Conservation (phyloP, 371 early-diverging fungal genomes). For the Syncephalastrum sp. region DNA sequence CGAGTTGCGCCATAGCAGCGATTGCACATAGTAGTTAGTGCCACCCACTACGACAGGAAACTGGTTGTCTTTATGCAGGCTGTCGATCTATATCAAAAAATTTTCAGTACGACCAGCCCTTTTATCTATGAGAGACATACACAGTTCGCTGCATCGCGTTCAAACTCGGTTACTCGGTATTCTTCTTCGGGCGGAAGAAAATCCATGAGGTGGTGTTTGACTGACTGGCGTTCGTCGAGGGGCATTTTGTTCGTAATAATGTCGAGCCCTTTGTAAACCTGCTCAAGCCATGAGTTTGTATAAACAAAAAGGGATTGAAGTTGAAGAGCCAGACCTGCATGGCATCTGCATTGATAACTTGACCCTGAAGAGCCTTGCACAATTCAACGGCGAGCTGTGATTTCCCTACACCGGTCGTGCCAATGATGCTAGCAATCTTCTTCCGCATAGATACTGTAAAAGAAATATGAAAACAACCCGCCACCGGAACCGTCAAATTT, state of each 20-base stretch:
- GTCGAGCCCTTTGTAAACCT: constrained; percentile 89
- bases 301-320: neutral
- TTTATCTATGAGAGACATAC: constrained; percentile 31
- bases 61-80: constrained; percentile 64
- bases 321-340: constrained; percentile 70
- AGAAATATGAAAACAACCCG: too few species aligned
- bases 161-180: constrained; percentile 86
- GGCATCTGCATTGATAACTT: constrained; percentile 93
- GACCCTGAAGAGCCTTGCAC: constrained; percentile 80
- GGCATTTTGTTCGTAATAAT: constrained; percentile 94
- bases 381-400: constrained; percentile 87
- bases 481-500: too few species aligned
- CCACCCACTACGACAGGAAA: constrained; percentile 94
- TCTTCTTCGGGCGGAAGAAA: constrained; percentile 74
- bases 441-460: neutral
- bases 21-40: constrained; percentile 95
- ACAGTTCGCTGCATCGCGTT: constrained; percentile 68
- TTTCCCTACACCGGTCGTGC: constrained; percentile 95
- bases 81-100: constrained; percentile 58
- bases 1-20: constrained; percentile 76
- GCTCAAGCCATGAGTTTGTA: neutral
- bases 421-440: constrained; percentile 59
- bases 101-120: neutral
- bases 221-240: constrained; percentile 61
- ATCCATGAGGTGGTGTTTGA: constrained; percentile 88